A percentile compares a stretch with the other conserved stretches of the same genome.
Conservation (phyloP, 1,139 yeast genomes). For the Pichia sp. region DNA sequence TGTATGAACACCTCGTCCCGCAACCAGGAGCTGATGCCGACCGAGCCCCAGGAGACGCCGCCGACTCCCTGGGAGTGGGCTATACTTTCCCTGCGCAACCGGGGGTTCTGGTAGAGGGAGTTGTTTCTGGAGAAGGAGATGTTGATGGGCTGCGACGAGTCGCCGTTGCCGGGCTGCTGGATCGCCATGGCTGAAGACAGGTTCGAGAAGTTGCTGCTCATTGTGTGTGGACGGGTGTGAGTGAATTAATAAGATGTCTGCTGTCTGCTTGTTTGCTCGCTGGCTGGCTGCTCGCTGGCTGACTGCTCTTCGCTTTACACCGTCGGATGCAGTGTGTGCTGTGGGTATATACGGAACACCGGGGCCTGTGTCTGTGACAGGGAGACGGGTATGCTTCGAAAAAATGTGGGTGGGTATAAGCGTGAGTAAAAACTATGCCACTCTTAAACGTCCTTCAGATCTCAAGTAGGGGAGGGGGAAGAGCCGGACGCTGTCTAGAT, state of each 20-base stretch:
- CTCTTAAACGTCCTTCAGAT: not conserved
- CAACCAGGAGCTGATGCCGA: slow-evolving; percentile 92
- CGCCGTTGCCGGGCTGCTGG: slow-evolving; percentile 16
- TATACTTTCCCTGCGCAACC: slow-evolving; percentile 75
- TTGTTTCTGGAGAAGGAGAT: slow-evolving; percentile 31
- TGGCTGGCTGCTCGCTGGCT: too few species aligned
- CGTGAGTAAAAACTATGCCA: not conserved
- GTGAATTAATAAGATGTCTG: not conserved
- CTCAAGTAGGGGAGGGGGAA: not conserved
- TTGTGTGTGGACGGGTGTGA: not conserved
- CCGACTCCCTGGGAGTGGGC: slow-evolving; percentile 98
- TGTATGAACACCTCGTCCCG: slow-evolving; percentile 77
- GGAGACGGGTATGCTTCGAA: not conserved
- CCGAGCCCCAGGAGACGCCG: slow-evolving; percentile 97
- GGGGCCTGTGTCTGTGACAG: slow-evolving; percentile 33
- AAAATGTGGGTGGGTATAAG: not conserved
- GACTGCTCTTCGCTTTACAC: too few species aligned
- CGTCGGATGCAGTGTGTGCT: too few species aligned
- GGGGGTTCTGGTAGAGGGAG: slow-evolving; percentile 41
- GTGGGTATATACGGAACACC: too few species aligned
- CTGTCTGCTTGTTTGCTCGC: not conserved
- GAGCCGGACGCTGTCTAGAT: not conserved
- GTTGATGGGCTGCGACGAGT: slow-evolving; percentile 32
- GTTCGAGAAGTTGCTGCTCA: slow-evolving; percentile 11
- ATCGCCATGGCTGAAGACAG: slow-evolving; percentile 14